Evolutionary conservation across 83 land plant genomes (phyloP).

Genomic region (Thuja plicata): DNA sequence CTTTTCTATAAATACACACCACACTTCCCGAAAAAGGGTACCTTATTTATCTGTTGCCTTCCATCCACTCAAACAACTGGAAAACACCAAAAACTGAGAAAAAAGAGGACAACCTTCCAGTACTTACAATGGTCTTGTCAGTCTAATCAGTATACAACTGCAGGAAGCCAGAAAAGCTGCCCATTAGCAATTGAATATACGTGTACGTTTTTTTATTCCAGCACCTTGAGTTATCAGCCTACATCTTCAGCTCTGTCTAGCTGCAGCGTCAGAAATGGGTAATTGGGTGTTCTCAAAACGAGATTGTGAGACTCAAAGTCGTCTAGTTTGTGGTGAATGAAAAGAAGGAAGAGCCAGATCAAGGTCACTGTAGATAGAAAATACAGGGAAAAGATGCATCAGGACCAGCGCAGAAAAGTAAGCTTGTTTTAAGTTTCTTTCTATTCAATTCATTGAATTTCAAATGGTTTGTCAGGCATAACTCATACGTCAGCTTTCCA

Average conservation of each 20-base stretch:
- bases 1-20: not conserved
- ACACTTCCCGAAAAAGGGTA: not conserved
- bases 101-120: not conserved
- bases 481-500: not conserved
- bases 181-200: not conserved
- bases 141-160: not conserved
- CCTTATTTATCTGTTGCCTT: not conserved
- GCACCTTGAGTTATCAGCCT: not conserved
- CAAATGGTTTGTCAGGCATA: not conserved
- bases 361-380: not conserved
- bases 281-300: not conserved
- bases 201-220: not conserved
- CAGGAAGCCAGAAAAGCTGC: not conserved
- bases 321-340: not conserved
- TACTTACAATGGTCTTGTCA: not conserved
- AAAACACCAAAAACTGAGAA: too few species aligned
- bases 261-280: not conserved
- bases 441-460: not conserved
- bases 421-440: not conserved
- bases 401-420: conserved; percentile 7
- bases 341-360: not conserved
- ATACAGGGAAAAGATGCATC: not conserved
- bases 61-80: not conserved
- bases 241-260: not conserved
- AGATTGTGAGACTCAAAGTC: not conserved